phyloP scores from a whole-genome alignment of 148 eudicot species.

The Persicaria maculosa region DNA sequence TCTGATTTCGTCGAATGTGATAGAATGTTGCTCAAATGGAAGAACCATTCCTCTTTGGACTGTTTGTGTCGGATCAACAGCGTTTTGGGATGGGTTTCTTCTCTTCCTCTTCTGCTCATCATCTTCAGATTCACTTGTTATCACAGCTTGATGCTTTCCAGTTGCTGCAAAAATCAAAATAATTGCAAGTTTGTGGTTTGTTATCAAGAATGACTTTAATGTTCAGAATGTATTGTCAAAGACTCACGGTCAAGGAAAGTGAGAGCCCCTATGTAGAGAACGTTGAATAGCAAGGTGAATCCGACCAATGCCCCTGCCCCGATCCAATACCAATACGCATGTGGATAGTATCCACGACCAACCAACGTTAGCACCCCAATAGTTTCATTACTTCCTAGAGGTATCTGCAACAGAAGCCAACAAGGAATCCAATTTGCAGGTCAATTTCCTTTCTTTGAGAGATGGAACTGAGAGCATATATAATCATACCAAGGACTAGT shows the following conservation, averaged over 20 bases:
- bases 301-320: slow-evolving; percentile 32
- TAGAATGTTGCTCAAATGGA: slow-evolving; percentile 41
- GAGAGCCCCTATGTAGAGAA: slow-evolving; percentile 24
- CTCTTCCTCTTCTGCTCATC: not conserved
- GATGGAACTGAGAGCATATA: not conserved
- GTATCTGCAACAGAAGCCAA: no score
- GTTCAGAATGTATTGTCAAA: not conserved
- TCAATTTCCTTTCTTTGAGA: not conserved
- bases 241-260: slow-evolving; percentile 27
- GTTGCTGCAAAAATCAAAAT: slow-evolving; percentile 20
- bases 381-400: not conserved
- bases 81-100: not conserved
- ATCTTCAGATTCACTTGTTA: slow-evolving; percentile 12
- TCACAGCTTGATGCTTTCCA: slow-evolving; percentile 24
- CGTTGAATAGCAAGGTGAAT: slow-evolving; percentile 25
- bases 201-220: not conserved
- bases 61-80: not conserved
- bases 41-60: slow-evolving; percentile 41
- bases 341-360: slow-evolving; percentile 25
- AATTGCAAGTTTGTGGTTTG: not conserved
- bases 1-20: slow-evolving; percentile 34
- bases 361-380: slow-evolving; percentile 18
- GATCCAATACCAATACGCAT: slow-evolving; percentile 30
- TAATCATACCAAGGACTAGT: not conserved
- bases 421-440: no score